These are phyloP conservation scores for Aegilops umbellulata DNA, from an alignment of 176 grass and related monocot genomes.

Conservation along the genomic window DNA sequence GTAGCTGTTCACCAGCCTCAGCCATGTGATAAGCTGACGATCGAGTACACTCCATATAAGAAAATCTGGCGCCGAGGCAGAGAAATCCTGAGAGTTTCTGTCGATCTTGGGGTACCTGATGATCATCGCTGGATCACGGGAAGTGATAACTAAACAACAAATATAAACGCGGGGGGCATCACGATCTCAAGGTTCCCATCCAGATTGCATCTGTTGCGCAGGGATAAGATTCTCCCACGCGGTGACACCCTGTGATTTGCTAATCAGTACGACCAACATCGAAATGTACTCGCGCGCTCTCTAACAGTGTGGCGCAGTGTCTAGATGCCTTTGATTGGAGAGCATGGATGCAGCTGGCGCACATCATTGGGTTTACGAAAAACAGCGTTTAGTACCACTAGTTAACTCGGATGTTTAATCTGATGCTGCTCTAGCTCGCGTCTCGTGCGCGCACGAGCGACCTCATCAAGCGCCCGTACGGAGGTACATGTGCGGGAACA, in stretches of 20 bases:
- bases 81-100: too few relatives aligned
- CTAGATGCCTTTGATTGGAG: neutral
- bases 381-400: neutral
- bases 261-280: neutral
- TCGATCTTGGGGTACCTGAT: too few relatives aligned
- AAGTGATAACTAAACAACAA: neutral
- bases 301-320: too few relatives aligned
- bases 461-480: neutral
- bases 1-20: too few relatives aligned
- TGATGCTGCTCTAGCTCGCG: neutral
- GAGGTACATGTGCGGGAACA: neutral
- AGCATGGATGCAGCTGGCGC: neutral
- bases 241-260: slow-evolving; percentile 22
- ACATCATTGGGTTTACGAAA: neutral
- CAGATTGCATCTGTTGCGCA: slow-evolving; percentile 28
- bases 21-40: too few relatives aligned
- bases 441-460: neutral
- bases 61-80: too few relatives aligned
- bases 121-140: too few relatives aligned
- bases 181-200: slow-evolving; percentile 13
- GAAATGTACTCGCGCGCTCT: neutral
- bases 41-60: too few relatives aligned
- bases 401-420: neutral
- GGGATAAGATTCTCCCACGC: neutral
- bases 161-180: neutral